Evolutionary conservation across 768 basidiomycete genomes (phyloP).

Genomic region (Termitomyces sp.): DNA sequence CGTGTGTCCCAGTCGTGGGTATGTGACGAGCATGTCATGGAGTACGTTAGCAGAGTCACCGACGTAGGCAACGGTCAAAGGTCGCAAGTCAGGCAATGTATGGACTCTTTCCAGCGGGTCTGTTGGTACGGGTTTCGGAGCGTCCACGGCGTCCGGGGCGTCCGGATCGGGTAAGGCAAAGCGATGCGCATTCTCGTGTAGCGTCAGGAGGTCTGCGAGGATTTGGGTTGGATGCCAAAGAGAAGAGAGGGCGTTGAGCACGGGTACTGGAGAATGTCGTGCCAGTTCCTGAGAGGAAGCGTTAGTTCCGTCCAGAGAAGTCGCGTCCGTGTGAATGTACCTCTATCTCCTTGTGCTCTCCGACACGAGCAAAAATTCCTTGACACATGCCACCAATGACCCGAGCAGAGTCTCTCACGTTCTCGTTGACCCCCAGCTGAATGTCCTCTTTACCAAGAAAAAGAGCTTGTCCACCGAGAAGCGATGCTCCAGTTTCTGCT

Average conservation of each 20-base stretch:
- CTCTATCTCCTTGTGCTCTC: slow-evolving; percentile 89
- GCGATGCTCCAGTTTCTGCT: slow-evolving; percentile 72
- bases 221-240: slow-evolving; percentile 97
- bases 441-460: slow-evolving; percentile 91
- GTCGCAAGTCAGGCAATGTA: slow-evolving; percentile 49
- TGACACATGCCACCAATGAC: slow-evolving; percentile 95
- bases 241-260: slow-evolving; percentile 92
- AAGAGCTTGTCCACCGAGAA: slow-evolving; percentile 85
- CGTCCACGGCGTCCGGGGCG: neutral
- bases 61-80: slow-evolving; percentile 88
- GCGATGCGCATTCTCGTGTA: slow-evolving; percentile 68
- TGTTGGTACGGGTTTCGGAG: slow-evolving; percentile 1
- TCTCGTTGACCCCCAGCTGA: slow-evolving; percentile 95
- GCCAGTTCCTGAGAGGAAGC: slow-evolving; percentile 70
- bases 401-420: slow-evolving; percentile 72
- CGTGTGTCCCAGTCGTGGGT: slow-evolving; percentile 85
- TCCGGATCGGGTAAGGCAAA: slow-evolving; percentile 30
- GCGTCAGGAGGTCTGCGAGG: slow-evolving; percentile 87
- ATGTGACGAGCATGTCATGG: slow-evolving; percentile 96
- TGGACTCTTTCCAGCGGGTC: neutral
- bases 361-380: slow-evolving; percentile 95
- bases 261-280: slow-evolving; percentile 85
- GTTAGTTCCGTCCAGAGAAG: slow-evolving; percentile 2
- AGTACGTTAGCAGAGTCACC: slow-evolving; percentile 95
- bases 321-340: slow-evolving; percentile 32